These are phyloP conservation scores for Mycocentrospora acerina DNA, from an alignment of 2,329 filamentous ascomycete genomes.

Conservation along the genomic window DNA sequence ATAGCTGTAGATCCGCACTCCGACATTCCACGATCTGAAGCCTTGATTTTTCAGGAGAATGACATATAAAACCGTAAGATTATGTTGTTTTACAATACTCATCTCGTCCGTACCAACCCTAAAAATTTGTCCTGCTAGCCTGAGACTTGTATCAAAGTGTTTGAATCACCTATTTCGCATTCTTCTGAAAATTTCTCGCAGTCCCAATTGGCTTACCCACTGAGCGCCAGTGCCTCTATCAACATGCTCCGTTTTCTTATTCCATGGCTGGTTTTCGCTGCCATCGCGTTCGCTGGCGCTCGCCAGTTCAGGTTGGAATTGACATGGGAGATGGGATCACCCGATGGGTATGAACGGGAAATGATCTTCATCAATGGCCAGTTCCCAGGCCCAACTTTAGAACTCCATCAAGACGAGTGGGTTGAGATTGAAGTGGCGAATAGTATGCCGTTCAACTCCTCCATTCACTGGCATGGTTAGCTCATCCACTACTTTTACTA, in stretches of 20 bases:
- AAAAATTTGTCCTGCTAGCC: too few relatives aligned
- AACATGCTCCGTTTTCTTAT: conserved; percentile 14
- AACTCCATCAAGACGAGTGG: conserved; percentile 23
- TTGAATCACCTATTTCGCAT: too few relatives aligned
- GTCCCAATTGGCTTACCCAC: too few relatives aligned
- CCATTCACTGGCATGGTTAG: conserved; percentile 54
- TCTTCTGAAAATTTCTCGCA: too few relatives aligned
- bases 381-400: conserved; percentile 26
- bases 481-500: not conserved
- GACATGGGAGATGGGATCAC: conserved; percentile 21
- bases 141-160: too few relatives aligned
- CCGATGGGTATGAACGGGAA: conserved; percentile 26
- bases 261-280: conserved; percentile 10
- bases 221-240: too few relatives aligned
- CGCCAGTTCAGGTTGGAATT: conserved; percentile 21
- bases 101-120: too few relatives aligned
- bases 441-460: conserved; percentile 50
- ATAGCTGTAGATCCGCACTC: too few relatives aligned
- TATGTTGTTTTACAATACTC: too few relatives aligned
- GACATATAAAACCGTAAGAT: too few relatives aligned
- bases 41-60: too few relatives aligned
- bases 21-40: too few relatives aligned
- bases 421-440: conserved; percentile 47
- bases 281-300: conserved; percentile 8
- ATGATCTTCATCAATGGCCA: conserved; percentile 31